phyloP scores from a whole-genome alignment of 2,329 filamentous ascomycete genomes.

The Claviceps pazoutovae region DNA sequence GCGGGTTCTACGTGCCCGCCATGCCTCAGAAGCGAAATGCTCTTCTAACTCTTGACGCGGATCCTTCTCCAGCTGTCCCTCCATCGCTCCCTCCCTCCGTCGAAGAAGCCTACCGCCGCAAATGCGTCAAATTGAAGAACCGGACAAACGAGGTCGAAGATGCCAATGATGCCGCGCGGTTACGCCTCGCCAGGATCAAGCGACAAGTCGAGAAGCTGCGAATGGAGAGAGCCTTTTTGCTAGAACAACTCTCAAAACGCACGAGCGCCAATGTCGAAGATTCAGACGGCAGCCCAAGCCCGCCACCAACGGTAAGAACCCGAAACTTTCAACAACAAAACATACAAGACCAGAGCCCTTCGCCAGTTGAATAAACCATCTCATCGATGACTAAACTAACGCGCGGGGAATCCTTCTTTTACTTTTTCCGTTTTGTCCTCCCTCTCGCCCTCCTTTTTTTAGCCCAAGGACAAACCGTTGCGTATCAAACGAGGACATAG shows the following conservation, averaged over 20 bases:
- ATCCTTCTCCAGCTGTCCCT: constrained; percentile 29
- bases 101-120: constrained; percentile 88
- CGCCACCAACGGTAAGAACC: constrained; percentile 56
- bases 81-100: constrained; percentile 70
- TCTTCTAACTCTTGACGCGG: constrained; percentile 21
- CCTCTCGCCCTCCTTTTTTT: constrained; percentile 2
- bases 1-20: constrained; percentile 2
- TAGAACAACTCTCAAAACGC: constrained; percentile 59
- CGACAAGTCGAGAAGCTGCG: constrained; percentile 85
- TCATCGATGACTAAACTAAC: no score
- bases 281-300: constrained; percentile 65
- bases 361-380: no score
- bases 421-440: constrained; percentile 15
- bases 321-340: not conserved
- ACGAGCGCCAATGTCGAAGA: constrained; percentile 65
- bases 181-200: constrained; percentile 66
- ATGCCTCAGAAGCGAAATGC: constrained; percentile 24
- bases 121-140: constrained; percentile 89
- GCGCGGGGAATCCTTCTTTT: not conserved
- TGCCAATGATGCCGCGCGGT: constrained; percentile 70
- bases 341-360: no score
- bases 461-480: constrained; percentile 68
- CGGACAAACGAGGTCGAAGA: constrained; percentile 85
- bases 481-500: constrained; percentile 60
- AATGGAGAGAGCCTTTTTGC: constrained; percentile 64